Base-by-base conservation (phyloP, 129 eudicot genomes). In the Logfia minima region DNA sequence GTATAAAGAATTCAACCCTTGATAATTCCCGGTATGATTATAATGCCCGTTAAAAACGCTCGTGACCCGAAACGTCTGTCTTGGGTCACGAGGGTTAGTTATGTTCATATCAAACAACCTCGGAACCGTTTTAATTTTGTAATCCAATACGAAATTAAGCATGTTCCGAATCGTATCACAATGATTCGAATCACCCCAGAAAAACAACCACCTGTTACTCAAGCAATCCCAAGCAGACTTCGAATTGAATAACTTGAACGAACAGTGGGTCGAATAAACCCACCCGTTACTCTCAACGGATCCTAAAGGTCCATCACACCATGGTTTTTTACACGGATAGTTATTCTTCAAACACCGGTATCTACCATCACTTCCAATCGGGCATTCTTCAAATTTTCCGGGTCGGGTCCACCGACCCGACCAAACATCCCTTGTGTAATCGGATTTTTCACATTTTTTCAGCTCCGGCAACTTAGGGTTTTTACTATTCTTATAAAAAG, bases 131-230 rank as follows among this genome's bases (percentile, higher is more conserved):
- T 75, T 59, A 28, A 87, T 61, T 51, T 95, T 83, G 45, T 85
- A 77, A 55, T 73, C 75, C 68, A 95, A 68, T 18, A 91, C 71
- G 35, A 95, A 87, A 73, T 85, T 82, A 22, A 95, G 89, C 62
- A 95, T 87, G 87, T 95, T 95, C 2, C 99, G 73, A 58, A 93
- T 82, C 0, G 97, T 93, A 66, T 93, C 98, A 45, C 95, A 92
- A 71, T 93, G 98, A 71, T 93, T 93, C 7, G 98, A 93, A 81
- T 93, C 98, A 2, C 98, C 97, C 98, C 98, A 93, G 76, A 90
- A 93, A 81, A 93, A 91, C n/a, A 93, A 77, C 98, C 98, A 93
- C 5, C 93, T 86, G 6, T 82, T 79, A 70, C 76, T 86, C 78
- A 93, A 77, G 75, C 98, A 93, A 16, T 76, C 80, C 98, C 98